Percentiles rank a stretch among this genome's conserved stretches.
Evolutionary conservation across 495 filamentous ascomycete genomes (phyloP).

Genomic region (Talaromyces proteolyticus): DNA sequence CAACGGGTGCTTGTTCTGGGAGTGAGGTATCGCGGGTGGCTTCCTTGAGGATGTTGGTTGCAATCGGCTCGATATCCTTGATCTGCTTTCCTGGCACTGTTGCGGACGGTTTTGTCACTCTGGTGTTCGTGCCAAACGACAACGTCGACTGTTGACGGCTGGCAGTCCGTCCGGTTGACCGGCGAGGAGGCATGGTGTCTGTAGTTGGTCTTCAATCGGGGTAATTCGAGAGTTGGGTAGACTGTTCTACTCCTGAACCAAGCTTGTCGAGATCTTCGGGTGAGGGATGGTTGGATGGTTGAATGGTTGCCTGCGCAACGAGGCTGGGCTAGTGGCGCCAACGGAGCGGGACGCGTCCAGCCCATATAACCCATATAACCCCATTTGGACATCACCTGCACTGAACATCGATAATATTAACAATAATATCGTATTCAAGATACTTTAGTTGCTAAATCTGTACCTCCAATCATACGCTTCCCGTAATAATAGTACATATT

Average conservation of each 20-base stretch:
- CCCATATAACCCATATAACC: conserved; percentile 3
- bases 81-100: conserved; percentile 39
- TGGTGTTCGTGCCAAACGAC: conserved; percentile 61
- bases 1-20: conserved; percentile 15
- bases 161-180: conserved; percentile 40
- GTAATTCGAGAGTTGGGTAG: no score
- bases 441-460: no score
- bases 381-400: not conserved
- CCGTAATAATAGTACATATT: no score
- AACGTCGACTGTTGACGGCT: conserved; percentile 59
- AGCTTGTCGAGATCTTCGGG: no score
- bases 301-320: not conserved
- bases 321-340: not conserved
- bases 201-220: not conserved
- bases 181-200: conserved; percentile 61
- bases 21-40: conserved; percentile 18
- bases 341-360: not conserved
- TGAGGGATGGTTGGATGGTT: not conserved
- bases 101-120: conserved; percentile 65
- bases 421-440: no score
- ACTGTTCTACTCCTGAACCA: no score
- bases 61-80: conserved; percentile 33
- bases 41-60: conserved; percentile 26
- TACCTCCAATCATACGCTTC: no score
- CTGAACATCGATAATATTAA: not conserved